Evolutionary conservation across 768 basidiomycete genomes (phyloP).

Genomic region (Termitomyces eurrhizus): DNA sequence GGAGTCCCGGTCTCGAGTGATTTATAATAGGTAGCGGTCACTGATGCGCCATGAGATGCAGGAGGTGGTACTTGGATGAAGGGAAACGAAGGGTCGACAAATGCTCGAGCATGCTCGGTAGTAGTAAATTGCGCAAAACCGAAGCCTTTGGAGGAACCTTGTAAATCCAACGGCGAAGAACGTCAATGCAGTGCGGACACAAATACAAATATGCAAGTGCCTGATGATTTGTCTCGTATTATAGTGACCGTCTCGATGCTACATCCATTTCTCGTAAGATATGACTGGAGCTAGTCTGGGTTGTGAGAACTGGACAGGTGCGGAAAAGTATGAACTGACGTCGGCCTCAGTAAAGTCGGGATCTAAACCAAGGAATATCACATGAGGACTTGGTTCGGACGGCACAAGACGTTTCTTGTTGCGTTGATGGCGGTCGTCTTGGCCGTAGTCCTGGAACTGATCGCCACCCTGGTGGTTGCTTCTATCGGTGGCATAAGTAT

Average conservation of each 20-base stretch:
- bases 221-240: conserved; percentile 94
- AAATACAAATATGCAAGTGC: conserved; percentile 86
- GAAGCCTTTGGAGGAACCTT: conserved; percentile 93
- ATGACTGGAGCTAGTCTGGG: conserved; percentile 69
- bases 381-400: conserved; percentile 86
- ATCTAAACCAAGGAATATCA: conserved; percentile 94
- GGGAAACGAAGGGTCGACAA: conserved; percentile 88
- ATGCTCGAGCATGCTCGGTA: conserved; percentile 83
- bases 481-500: conserved; percentile 36
- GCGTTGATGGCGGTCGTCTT: conserved; percentile 49
- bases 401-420: conserved; percentile 75
- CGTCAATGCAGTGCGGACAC: conserved; percentile 69
- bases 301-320: conserved; percentile 31
- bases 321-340: conserved; percentile 54
- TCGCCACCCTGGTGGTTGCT: conserved; percentile 27
- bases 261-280: conserved; percentile 68
- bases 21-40: conserved; percentile 66
- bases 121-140: conserved; percentile 94
- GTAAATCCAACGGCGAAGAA: conserved; percentile 62
- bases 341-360: conserved; percentile 91
- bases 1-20: conserved; percentile 67
- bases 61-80: conserved; percentile 92
- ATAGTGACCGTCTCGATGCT: conserved; percentile 87
- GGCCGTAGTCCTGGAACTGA: conserved; percentile 42
- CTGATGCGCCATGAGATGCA: conserved; percentile 81